Evolutionary conservation across 345 rosid genomes (phyloP).

Genomic region (Eucalyptus cloeziana): DNA sequence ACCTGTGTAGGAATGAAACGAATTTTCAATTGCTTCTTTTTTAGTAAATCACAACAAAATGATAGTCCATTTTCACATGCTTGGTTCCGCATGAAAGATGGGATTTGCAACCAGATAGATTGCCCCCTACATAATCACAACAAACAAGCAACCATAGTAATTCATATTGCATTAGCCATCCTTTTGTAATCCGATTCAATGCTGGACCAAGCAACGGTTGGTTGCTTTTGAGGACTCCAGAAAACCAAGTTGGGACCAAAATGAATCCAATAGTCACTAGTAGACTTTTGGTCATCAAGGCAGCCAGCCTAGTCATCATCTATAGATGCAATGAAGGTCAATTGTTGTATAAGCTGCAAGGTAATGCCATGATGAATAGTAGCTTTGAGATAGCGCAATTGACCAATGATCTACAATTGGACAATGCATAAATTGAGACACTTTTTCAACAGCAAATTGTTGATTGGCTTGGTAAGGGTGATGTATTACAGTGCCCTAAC

Average conservation of each 20-base stretch:
- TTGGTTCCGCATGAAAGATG: not conserved
- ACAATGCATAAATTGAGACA: no score
- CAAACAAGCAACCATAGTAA: not conserved
- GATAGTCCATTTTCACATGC: not conserved
- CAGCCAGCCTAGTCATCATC: not conserved
- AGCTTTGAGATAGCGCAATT: no score
- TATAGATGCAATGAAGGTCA: not conserved
- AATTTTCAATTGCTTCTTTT: not conserved
- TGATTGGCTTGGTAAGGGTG: no score
- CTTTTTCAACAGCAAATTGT: no score
- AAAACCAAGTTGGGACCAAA: not conserved
- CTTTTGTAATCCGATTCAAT: not conserved
- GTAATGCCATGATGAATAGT: no score
- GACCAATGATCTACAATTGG: no score
- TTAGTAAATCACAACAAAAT: not conserved
- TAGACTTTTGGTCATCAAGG: not conserved
- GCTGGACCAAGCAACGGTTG: not conserved
- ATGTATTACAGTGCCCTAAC: no score
- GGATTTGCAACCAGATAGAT: not conserved
- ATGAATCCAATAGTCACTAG: not conserved
- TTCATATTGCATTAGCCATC: not conserved
- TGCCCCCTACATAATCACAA: not conserved
- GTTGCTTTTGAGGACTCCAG: not conserved
- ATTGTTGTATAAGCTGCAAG: no score
- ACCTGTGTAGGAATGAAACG: not conserved